These are phyloP conservation scores for Pholiota adiposa DNA, from an alignment of 1,284 basidiomycete genomes.

Conservation along the genomic window DNA sequence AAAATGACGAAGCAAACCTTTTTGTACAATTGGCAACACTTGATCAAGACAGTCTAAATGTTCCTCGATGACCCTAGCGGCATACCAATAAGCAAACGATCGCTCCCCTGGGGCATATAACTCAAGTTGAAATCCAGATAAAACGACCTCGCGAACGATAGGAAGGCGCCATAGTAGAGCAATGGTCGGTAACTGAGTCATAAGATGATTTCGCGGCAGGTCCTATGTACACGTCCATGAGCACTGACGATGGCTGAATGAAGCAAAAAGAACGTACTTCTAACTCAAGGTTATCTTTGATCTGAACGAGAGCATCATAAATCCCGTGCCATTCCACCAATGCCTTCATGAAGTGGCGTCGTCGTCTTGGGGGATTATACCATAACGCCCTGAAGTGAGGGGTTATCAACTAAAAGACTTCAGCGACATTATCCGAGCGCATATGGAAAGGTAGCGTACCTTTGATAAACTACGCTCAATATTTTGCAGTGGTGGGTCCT, in stretches of 20 bases:
- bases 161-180: constrained; percentile 63
- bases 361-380: constrained; percentile 69
- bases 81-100: constrained; percentile 78
- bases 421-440: not conserved
- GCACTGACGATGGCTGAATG: constrained; percentile 11
- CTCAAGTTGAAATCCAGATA: constrained; percentile 79
- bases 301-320: constrained; percentile 49
- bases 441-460: constrained; percentile 37
- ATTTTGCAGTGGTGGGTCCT: constrained; percentile 41
- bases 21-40: constrained; percentile 42
- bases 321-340: constrained; percentile 66
- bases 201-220: constrained; percentile 33
- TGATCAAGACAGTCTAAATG: constrained; percentile 59
- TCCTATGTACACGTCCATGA: constrained; percentile 23
- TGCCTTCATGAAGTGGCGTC: constrained; percentile 66
- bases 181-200: constrained; percentile 47
- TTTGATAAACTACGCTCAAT: constrained; percentile 61
- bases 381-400: constrained; percentile 63
- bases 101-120: constrained; percentile 71
- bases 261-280: constrained; percentile 30
- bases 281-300: constrained; percentile 37
- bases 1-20: constrained; percentile 34
- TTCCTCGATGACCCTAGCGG: constrained; percentile 54
- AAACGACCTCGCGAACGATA: constrained; percentile 66
- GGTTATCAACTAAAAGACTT: constrained; percentile 51